Percentiles rank a stretch among this genome's conserved stretches.
Evolutionary conservation across 2,329 filamentous ascomycete species (phyloP).

Genomic region (Alternaria gansuensis): DNA sequence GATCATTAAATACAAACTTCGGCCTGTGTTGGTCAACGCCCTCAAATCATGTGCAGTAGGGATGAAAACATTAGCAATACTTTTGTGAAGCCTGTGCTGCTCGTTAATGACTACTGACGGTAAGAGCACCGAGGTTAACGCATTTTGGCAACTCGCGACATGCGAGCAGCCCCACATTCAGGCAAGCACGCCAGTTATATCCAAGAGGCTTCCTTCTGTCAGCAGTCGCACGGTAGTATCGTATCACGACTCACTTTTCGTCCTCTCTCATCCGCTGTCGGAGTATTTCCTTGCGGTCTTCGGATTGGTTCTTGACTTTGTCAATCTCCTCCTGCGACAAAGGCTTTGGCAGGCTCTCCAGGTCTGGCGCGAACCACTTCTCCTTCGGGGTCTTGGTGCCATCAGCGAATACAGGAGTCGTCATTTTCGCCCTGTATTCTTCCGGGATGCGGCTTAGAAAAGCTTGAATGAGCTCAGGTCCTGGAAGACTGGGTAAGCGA

Average conservation of each 20-base stretch:
- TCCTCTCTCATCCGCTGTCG: slow-evolving; percentile 4
- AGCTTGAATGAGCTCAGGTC: slow-evolving; percentile 6
- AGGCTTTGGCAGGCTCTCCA: slow-evolving; percentile 9
- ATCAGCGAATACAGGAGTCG: not conserved
- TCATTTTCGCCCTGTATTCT: not conserved
- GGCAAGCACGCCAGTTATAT: slow-evolving; percentile 7
- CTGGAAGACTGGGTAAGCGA: not conserved
- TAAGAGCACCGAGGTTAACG: no score
- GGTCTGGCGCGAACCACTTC: slow-evolving; percentile 15
- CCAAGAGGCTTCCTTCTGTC: not conserved
- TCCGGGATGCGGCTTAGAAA: slow-evolving; percentile 5
- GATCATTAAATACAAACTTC: no score
- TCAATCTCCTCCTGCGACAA: slow-evolving; percentile 11
- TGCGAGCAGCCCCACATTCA: not conserved
- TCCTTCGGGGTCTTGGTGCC: slow-evolving; percentile 15
- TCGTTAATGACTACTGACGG: no score
- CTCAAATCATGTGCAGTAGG: no score
- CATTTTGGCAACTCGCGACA: not conserved
- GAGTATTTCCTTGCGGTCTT: slow-evolving; percentile 9
- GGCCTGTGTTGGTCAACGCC: no score
- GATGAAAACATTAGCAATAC: no score
- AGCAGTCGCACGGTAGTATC: not conserved
- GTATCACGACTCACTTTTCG: slow-evolving; percentile 5
- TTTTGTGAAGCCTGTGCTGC: no score
- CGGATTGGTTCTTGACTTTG: slow-evolving; percentile 7